A percentile compares a stretch with the other conserved stretches of the same genome.
Conservation (phyloP, 495 filamentous ascomycete species). For the Beverwykella pulmonaria region DNA sequence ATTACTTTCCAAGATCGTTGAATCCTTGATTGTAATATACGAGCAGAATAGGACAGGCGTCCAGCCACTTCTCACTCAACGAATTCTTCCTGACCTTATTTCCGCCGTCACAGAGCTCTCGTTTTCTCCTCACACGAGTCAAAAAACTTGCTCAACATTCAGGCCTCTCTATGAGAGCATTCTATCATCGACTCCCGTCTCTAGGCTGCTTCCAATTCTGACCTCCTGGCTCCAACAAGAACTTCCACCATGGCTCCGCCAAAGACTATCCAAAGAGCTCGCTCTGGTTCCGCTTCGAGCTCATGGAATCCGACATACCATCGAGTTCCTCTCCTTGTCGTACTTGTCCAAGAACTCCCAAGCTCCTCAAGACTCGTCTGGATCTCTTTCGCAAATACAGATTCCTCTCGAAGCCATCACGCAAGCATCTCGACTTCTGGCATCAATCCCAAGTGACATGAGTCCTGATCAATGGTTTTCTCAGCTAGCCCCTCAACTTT, state of each 20-base stretch:
- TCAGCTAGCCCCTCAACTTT: slow-evolving; percentile 66
- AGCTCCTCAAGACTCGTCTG: slow-evolving; percentile 26
- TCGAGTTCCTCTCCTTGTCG: slow-evolving; percentile 64
- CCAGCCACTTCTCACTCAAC: slow-evolving; percentile 31
- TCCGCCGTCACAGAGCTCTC: slow-evolving; percentile 36
- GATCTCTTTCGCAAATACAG: slow-evolving; percentile 59
- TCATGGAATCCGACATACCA: slow-evolving; percentile 65
- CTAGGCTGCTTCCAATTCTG: slow-evolving; percentile 51
- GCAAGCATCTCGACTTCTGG: slow-evolving; percentile 65
- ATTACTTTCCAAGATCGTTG: slow-evolving; percentile 11
- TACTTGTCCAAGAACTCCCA: slow-evolving; percentile 26
- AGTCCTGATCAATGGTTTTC: slow-evolving; percentile 62
- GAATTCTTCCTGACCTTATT: slow-evolving; percentile 51
- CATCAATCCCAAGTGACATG: slow-evolving; percentile 63
- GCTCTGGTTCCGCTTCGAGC: slow-evolving; percentile 66
- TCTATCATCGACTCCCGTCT: slow-evolving; percentile 40
- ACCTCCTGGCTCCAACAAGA: slow-evolving; percentile 53
- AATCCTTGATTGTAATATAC: slow-evolving; percentile 16
- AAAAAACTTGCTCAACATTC: slow-evolving; percentile 2
- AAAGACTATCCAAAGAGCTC: slow-evolving; percentile 56
- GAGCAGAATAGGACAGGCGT: slow-evolving; percentile 21
- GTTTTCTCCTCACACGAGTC: slow-evolving; percentile 23
- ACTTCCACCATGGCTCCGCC: slow-evolving; percentile 53
- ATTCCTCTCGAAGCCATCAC: slow-evolving; percentile 74
- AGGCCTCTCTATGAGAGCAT: slow-evolving; percentile 4